Conservation (phyloP, 2,329 filamentous ascomycete species). For the Tolypocladium endophyticum region DNA sequence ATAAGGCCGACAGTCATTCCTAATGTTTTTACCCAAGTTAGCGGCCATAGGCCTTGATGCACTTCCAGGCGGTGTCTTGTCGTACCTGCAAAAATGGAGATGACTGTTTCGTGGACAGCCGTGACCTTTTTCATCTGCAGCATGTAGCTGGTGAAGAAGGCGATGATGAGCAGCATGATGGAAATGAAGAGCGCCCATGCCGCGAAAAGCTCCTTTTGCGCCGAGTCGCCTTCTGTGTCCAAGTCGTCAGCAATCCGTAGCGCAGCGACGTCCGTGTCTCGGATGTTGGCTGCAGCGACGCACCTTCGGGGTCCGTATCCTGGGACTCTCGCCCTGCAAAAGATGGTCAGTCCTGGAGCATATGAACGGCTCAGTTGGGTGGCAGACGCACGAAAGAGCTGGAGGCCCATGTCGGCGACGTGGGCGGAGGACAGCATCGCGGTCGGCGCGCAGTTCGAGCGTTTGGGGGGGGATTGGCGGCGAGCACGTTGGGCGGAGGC, state of each 20-base stretch:
- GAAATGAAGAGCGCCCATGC: slow-evolving; percentile 98
- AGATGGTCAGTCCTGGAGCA: background rate
- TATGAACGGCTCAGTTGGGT: background rate
- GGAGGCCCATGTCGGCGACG: slow-evolving; percentile 18
- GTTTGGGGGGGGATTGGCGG: background rate
- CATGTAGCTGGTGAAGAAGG: slow-evolving; percentile 94
- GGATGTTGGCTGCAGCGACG: slow-evolving; percentile 3
- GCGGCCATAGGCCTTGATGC: background rate
- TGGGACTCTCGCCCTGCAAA: slow-evolving; percentile 10
- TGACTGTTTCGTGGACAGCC: slow-evolving; percentile 93
- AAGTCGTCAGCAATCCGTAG: slow-evolving; percentile 2
- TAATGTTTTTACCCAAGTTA: slow-evolving; percentile 20
- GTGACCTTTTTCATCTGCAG: slow-evolving; percentile 95
- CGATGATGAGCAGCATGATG: slow-evolving; percentile 84
- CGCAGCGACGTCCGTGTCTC: background rate
- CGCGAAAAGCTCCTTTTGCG: slow-evolving; percentile 86
- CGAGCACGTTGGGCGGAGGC: background rate
- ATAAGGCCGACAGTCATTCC: slow-evolving; percentile 93
- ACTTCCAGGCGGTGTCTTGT: background rate
- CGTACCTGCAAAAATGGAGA: slow-evolving; percentile 76
- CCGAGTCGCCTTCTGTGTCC: slow-evolving; percentile 58
- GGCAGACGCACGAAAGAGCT: slow-evolving; percentile 19
- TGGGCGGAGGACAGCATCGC: slow-evolving; percentile 13
- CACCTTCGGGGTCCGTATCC: slow-evolving; percentile 24
- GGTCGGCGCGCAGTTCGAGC: slow-evolving; percentile 1